A percentile compares a stretch with the other conserved stretches of the same genome.
Evolutionary conservation across 2,329 filamentous ascomycete genomes (phyloP).

Genomic region (Pseudogymnoascus sp.): DNA sequence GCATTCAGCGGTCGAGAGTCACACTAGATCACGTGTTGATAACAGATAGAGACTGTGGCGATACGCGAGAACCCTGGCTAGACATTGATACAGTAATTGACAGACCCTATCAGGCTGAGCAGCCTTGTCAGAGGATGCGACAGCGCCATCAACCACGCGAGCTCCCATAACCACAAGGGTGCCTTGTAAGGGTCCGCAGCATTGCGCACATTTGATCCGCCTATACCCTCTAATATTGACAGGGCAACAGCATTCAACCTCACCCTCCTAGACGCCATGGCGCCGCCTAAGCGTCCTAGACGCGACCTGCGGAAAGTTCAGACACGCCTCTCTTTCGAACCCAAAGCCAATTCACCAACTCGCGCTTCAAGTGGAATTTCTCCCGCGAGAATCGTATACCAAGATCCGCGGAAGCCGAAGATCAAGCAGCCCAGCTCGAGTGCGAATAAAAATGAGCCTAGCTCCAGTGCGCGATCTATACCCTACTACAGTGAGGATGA

Average conservation of each 20-base stretch:
- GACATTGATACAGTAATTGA: background rate
- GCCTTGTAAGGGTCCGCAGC: too few species aligned
- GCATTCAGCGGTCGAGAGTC: background rate
- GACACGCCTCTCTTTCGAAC: background rate
- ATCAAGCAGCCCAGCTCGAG: background rate
- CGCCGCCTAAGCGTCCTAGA: background rate
- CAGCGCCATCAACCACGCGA: background rate
- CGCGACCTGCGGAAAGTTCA: constrained; percentile 1
- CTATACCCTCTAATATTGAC: background rate
- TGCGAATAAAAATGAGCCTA: background rate
- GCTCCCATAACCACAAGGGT: background rate
- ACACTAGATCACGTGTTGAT: background rate
- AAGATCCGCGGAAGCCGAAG: background rate
- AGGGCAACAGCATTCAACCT: background rate
- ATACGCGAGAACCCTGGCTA: background rate
- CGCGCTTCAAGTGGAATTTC: background rate
- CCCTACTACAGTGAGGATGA: background rate
- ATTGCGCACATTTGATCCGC: background rate
- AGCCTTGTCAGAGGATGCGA: background rate
- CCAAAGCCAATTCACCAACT: background rate
- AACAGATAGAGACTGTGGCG: background rate
- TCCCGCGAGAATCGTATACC: background rate
- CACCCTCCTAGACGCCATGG: background rate
- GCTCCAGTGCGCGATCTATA: background rate
- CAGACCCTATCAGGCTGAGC: background rate